phyloP scores from a whole-genome alignment of 495 filamentous ascomycete genomes.

The Penicillium atrosanguineum region DNA sequence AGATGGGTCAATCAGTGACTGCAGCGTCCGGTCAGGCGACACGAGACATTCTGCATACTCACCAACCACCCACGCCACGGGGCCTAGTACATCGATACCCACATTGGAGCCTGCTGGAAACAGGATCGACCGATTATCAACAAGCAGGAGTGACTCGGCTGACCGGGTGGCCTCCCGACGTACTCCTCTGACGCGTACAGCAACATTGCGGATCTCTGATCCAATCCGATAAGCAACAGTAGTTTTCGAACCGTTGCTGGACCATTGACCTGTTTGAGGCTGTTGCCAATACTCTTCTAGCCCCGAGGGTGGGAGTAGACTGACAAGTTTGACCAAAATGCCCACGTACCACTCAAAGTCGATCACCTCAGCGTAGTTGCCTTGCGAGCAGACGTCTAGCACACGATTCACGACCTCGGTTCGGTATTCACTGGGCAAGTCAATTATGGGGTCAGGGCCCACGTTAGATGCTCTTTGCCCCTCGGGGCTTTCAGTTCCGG shows the following conservation, averaged over 20 bases:
- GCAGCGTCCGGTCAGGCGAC: conserved; percentile 62
- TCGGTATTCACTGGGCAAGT: conserved; percentile 77
- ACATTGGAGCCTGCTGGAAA: conserved; percentile 45
- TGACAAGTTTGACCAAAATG: conserved; percentile 75
- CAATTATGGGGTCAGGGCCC: conserved; percentile 23
- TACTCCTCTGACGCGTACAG: conserved; percentile 85
- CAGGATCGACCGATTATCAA: conserved; percentile 43
- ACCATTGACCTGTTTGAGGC: conserved; percentile 9
- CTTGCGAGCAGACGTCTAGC: conserved; percentile 84
- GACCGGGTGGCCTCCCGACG: conserved; percentile 73
- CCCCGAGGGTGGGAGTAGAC: conserved; percentile 52
- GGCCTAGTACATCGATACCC: conserved; percentile 62
- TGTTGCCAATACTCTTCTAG: conserved; percentile 21
- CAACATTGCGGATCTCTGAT: conserved; percentile 78
- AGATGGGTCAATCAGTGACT: conserved; percentile 66
- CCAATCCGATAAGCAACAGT: conserved; percentile 70
- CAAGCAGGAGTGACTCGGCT: conserved; percentile 70
- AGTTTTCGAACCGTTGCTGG: conserved; percentile 10
- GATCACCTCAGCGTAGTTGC: conserved; percentile 76
- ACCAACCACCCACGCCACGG: conserved; percentile 79
- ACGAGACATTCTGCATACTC: conserved; percentile 75
- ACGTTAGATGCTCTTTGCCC: conserved; percentile 1
- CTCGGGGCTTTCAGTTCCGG: neutral
- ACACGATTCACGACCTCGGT: conserved; percentile 75
- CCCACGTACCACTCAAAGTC: conserved; percentile 99